Evolutionary conservation across 768 basidiomycete genomes (phyloP).

Genomic region (Lactarius hengduanensis): DNA sequence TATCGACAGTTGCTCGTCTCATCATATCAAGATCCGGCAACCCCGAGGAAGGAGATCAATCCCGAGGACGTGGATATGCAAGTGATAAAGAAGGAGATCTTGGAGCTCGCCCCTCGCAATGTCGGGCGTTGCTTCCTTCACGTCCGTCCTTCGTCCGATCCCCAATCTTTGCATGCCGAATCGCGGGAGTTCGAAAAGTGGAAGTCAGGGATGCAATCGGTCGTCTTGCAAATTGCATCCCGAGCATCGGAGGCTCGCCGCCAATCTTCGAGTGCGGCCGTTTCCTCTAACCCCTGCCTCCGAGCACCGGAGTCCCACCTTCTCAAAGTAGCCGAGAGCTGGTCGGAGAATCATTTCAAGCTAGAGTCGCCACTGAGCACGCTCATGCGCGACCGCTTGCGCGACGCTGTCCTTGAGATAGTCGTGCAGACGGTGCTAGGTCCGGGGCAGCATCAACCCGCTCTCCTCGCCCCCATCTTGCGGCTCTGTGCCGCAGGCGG

Average conservation of each 20-base stretch:
- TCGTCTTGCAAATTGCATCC: constrained; percentile 74
- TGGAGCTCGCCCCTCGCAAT: constrained; percentile 60
- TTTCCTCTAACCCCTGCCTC: constrained; percentile 11
- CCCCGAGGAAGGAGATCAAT: constrained; percentile 38
- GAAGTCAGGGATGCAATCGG: constrained; percentile 32
- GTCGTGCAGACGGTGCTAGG: constrained; percentile 49
- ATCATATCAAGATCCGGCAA: constrained; percentile 35
- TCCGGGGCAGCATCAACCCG: constrained; percentile 43
- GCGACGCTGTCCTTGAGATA: constrained; percentile 59
- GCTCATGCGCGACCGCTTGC: constrained; percentile 62
- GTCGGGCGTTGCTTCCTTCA: constrained; percentile 58
- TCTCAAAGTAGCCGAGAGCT: constrained; percentile 62
- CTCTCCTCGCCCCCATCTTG: neutral
- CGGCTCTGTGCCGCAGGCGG: constrained; percentile 33
- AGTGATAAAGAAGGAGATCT: constrained; percentile 70
- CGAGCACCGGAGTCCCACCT: constrained; percentile 41
- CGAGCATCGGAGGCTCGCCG: constrained; percentile 53
- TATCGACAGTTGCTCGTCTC: constrained; percentile 72
- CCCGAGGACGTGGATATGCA: constrained; percentile 54
- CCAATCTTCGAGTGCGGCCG: neutral
- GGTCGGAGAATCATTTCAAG: constrained; percentile 69
- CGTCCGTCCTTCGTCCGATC: constrained; percentile 18
- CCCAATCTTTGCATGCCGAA: constrained; percentile 26
- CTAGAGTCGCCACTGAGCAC: constrained; percentile 55
- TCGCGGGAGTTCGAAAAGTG: constrained; percentile 51